Evolutionary conservation across 805 yeast genomes (phyloP), one percentile per base, ranked within the genome.

Genomic region (Zygoascus bituminiphila): DNA sequence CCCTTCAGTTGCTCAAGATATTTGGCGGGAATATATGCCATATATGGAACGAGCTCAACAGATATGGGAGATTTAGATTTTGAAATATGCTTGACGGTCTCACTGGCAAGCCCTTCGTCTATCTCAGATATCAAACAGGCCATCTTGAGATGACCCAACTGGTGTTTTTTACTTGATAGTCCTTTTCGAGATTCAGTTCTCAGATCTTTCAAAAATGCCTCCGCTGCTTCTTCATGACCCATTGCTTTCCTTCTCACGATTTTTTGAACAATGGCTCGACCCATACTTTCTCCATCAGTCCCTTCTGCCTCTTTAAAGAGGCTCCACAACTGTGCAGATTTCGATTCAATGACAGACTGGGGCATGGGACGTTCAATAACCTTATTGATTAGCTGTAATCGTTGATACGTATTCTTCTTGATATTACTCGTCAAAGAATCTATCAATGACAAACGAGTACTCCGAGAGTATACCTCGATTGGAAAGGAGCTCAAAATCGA

Each of bases 401-500:
- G 15, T 14, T 12, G 42, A 6, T 20, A 8, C 4, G 26, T 39
- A 20, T 21, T 39, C 25, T n/a, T 22, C 15, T 14, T 23, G 17
- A 39, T 4, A 20, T 7, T 36, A 20, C 39, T 36, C 9, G 24
- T n/a, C 5, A 39, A 9, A 12, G 15, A n/a, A 36, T 47, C 42
- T 22, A 47, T 21, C 14, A 49, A 23, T 2, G 23, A 17, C 17
- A 35, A 9, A 29, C 52, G 46, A 38, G 29, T 9, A 9, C 22
- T 21, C 7, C 43, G 36, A 37, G 46, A 21, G 26, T 26, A 44
- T 24, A 47, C 48, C 22, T 48, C 51, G 4, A 45, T 25, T 14
- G 52, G 52, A 36, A 49, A 37, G n/a, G 31, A 5, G 12, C 20
- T 14, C 20, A 51, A 31, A 5, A 26, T 37, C 5, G 45, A 43